These are phyloP conservation scores for Pyrenochaeta sp. DNA, from an alignment of 2,329 filamentous ascomycete genomes.

Conservation along the genomic window DNA sequence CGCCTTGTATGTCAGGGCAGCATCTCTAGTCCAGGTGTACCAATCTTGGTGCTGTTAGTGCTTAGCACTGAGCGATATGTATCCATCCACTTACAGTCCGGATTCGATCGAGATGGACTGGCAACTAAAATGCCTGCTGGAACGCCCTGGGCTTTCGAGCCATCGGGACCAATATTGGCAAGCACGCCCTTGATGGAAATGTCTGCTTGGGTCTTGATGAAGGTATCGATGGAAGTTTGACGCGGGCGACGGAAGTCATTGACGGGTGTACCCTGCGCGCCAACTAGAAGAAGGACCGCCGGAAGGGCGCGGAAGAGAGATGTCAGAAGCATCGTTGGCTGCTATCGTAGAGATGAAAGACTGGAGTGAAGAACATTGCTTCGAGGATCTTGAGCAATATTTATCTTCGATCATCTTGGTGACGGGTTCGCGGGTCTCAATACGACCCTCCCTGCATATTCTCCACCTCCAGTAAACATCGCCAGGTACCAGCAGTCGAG, in stretches of 20 bases:
- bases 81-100: conserved; percentile 56
- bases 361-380: conserved; percentile 6
- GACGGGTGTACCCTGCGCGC: conserved; percentile 15
- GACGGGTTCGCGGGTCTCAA: background rate
- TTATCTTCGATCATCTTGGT: background rate
- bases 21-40: conserved; percentile 81
- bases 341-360: background rate
- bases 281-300: conserved; percentile 18
- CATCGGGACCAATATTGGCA: conserved; percentile 64
- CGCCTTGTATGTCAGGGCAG: conserved; percentile 73
- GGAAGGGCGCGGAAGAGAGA: conserved; percentile 20
- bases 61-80: background rate
- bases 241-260: conserved; percentile 10
- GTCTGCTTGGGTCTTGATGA: conserved; percentile 55
- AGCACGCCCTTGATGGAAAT: conserved; percentile 62
- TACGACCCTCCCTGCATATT: conserved; percentile 1
- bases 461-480: conserved; percentile 13
- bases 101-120: conserved; percentile 62
- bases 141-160: conserved; percentile 58
- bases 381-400: background rate
- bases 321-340: conserved; percentile 23
- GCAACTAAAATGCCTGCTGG: conserved; percentile 63
- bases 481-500: conserved; percentile 10
- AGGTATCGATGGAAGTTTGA: conserved; percentile 29
- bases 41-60: conserved; percentile 63